phyloP scores from a whole-genome alignment of 305 asterid genomes.

The Rubia peregrina region DNA sequence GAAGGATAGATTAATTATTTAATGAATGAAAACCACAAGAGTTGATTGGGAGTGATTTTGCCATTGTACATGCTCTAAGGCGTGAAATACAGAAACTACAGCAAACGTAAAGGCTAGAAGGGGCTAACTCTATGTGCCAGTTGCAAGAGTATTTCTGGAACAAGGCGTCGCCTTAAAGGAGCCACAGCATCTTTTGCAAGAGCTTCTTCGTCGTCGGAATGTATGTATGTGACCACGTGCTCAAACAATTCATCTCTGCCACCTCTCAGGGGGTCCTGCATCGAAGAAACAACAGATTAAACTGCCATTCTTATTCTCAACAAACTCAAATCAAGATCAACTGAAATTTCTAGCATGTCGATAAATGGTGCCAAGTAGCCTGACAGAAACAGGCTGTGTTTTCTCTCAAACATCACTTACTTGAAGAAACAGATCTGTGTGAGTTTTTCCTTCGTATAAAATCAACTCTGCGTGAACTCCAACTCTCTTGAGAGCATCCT shows the following conservation, averaged over 20 bases:
- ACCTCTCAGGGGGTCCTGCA: constrained; percentile 94
- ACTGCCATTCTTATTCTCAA: not conserved
- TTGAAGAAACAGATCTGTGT: constrained; percentile 91
- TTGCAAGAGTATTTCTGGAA: constrained; percentile 64
- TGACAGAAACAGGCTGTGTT: no score
- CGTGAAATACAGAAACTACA: not conserved
- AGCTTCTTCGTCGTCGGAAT: constrained; percentile 64
- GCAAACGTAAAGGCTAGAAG: constrained; percentile 31
- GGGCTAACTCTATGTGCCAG: constrained; percentile 78
- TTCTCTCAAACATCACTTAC: constrained; percentile 32
- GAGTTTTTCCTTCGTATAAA: constrained; percentile 80
- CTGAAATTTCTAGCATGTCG: not conserved
- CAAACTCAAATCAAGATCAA: no score
- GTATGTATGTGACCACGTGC: constrained; percentile 53
- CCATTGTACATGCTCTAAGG: no score
- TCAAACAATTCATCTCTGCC: constrained; percentile 92
- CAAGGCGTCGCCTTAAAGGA: constrained; percentile 70
- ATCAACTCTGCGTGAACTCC: constrained; percentile 73
- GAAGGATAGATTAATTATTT: no score
- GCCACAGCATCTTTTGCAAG: constrained; percentile 62
- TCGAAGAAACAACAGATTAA: not conserved
- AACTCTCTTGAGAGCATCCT: constrained; percentile 39
- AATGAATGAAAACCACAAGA: no score
- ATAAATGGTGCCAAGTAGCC: not conserved
- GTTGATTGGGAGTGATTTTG: no score